Base-by-base conservation (phyloP, 306 rosid species). In the Castanopsis chinensis region DNA sequence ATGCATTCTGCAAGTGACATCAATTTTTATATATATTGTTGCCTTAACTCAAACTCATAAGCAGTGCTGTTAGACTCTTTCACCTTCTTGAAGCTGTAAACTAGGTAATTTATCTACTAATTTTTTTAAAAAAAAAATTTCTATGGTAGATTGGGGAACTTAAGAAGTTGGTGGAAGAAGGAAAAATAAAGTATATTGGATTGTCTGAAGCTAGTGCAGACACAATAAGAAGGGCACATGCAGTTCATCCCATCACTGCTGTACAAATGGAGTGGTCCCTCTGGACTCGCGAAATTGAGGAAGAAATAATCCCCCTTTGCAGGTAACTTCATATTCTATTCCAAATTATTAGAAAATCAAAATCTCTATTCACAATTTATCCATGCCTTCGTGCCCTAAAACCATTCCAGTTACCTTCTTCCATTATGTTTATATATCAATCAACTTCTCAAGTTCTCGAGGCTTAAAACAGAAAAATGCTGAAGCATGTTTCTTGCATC, bases 191-290 rank as follows among this genome's bases (percentile, higher is more conserved):
- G 83, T 87, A 87, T 65, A 80, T 90, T n/a, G 97, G 97, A 54
- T 71, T 90, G 59, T 93, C 92, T 17, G 98, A 90, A 82, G 93
- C 98, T 2, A 87, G 90, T 61, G 30, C 86, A 2, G 93, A 90
- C 20, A 90, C 94, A 17, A 88, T 91, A 61, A 86, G 88, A 79
- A 78, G 98, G 81, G 98, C 98, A 6, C 92, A 91, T 79, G 82
- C 91, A 3, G 91, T 93, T 88, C 97, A 93, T 88, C 94, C 94
- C 45, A 86, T 91, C 69, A 85, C 93, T 43, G 97, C 97, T 27
- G 33, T 93, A 57, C 92, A 93, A 82, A 78, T 91, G 85, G 94
- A 93, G 78, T 93, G 90, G 91, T 90, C 94, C 4, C 85, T 93
- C 18, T 89, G 94, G 93, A 91, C 93, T 53, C 94, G 92, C 2